These are phyloP conservation scores for Scutellaria galericulata DNA, from an alignment of 257 asterid genomes.

Conservation along the genomic window DNA sequence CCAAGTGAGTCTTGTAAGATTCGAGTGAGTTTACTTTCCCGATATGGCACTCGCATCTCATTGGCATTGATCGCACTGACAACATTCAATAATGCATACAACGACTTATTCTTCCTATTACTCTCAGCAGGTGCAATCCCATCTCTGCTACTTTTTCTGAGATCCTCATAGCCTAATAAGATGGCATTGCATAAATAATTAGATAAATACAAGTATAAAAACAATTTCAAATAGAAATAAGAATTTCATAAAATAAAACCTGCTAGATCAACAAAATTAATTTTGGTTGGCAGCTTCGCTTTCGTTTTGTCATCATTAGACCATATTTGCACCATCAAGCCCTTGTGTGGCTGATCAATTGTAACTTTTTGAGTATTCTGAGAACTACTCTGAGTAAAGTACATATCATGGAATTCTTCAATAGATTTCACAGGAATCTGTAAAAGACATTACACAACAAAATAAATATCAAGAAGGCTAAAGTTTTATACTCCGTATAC, in stretches of 20 bases:
- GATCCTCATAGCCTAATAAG: constrained; percentile 75
- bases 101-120: constrained; percentile 61
- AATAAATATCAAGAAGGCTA: neutral
- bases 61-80: constrained; percentile 63
- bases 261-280: constrained; percentile 88
- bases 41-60: constrained; percentile 72
- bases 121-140: constrained; percentile 57
- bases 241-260: constrained; percentile 44
- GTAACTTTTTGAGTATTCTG: constrained; percentile 49
- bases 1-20: constrained; percentile 81
- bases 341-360: constrained; percentile 54
- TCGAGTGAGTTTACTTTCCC: constrained; percentile 84
- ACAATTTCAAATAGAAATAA: neutral
- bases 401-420: constrained; percentile 52
- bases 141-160: constrained; percentile 60
- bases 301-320: constrained; percentile 46
- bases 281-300: constrained; percentile 52
- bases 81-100: constrained; percentile 69
- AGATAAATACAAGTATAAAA: neutral
- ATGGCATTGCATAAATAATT: constrained; percentile 25
- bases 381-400: constrained; percentile 36
- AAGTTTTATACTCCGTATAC: neutral
- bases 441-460: constrained; percentile 34
- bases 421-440: constrained; percentile 64
- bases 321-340: constrained; percentile 63